Percentiles rank a stretch among this genome's conserved stretches.
Conservation (phyloP, 345 rosid genomes). For the Syzygium aqueum region DNA sequence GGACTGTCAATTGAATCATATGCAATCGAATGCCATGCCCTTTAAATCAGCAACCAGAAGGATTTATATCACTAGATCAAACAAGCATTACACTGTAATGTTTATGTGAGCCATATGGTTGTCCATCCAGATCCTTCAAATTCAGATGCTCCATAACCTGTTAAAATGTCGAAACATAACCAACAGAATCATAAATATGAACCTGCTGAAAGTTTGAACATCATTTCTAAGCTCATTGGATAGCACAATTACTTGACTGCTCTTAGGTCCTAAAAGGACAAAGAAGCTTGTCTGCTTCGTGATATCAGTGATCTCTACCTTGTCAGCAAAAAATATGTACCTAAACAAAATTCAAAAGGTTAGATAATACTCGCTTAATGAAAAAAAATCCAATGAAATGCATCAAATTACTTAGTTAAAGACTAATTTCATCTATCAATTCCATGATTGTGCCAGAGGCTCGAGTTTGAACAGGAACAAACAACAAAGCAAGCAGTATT, state of each 20-base stretch:
- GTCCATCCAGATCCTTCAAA: constrained; percentile 66
- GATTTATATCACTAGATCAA: neutral
- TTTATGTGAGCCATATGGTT: constrained; percentile 63
- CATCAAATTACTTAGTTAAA: neutral
- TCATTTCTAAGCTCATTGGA: neutral
- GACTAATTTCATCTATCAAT: neutral
- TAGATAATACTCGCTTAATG: neutral
- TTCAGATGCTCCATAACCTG: constrained; percentile 66
- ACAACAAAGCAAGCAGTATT: neutral
- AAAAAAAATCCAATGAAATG: neutral
- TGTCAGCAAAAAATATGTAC: constrained; percentile 82
- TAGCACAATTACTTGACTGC: constrained; percentile 42
- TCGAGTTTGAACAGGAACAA: neutral
- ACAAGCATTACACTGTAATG: constrained; percentile 58
- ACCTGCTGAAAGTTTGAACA: constrained; percentile 3
- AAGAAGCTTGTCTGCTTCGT: constrained; percentile 75
- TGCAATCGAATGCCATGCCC: neutral
- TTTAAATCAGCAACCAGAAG: neutral
- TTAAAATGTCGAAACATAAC: neutral
- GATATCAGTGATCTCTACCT: constrained; percentile 74
- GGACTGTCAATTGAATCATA: neutral
- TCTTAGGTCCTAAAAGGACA: constrained; percentile 57
- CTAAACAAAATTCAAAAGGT: constrained; percentile 13
- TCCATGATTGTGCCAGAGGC: neutral
- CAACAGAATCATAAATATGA: constrained; percentile 2